Evolutionary conservation across 257 asterid species (phyloP).

Genomic region (Gentiana dahurica): DNA sequence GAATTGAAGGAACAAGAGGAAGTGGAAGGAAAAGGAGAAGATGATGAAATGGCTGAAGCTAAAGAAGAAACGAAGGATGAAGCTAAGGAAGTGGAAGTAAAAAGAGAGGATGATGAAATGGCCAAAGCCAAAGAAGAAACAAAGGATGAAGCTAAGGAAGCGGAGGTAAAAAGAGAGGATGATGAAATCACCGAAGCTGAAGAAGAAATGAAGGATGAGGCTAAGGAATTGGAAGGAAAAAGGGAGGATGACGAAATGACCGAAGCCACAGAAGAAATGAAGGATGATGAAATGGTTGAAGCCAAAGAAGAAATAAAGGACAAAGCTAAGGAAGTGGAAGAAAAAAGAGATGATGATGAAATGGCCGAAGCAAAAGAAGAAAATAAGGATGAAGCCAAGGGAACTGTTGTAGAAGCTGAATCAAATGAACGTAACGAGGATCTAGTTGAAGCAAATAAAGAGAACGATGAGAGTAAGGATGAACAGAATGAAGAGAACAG

Average conservation of each 20-base stretch:
- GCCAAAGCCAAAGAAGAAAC: not conserved
- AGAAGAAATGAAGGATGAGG: slow-evolving; percentile 2
- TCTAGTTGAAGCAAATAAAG: slow-evolving; percentile 19
- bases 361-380: not conserved
- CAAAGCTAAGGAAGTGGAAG: slow-evolving; percentile 10
- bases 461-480: slow-evolving; percentile 14
- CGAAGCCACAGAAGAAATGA: not conserved
- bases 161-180: slow-evolving; percentile 7
- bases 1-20: no score
- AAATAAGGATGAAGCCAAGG: not conserved
- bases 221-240: slow-evolving; percentile 1
- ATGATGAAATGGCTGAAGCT: not conserved
- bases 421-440: slow-evolving; percentile 5
- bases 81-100: slow-evolving; percentile 4
- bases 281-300: slow-evolving; percentile 2
- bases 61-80: not conserved
- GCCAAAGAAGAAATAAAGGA: not conserved
- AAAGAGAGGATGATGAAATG: slow-evolving; percentile 1
- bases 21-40: slow-evolving; percentile 28
- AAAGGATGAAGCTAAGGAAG: slow-evolving; percentile 2
- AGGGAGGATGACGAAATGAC: slow-evolving; percentile 1
- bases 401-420: not conserved
- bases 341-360: slow-evolving; percentile 3
- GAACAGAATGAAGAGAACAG: slow-evolving; percentile 14
- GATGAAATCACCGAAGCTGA: slow-evolving; percentile 3